A percentile compares a stretch with the other conserved stretches of the same genome.
phyloP scores from a whole-genome alignment of 805 yeast species.

The Candida suzukii region DNA sequence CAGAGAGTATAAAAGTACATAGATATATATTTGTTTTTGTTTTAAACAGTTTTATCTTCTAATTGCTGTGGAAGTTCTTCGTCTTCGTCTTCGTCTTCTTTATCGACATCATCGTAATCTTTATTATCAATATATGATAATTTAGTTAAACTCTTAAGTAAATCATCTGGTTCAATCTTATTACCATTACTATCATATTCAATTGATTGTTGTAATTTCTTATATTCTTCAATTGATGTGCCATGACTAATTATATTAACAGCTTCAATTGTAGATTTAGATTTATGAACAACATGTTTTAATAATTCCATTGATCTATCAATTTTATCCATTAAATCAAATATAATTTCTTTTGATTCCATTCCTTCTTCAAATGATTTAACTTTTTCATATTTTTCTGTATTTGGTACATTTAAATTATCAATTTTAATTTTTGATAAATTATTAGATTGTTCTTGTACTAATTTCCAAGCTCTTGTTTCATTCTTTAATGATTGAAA shows the following conservation, averaged over 20 bases:
- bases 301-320: slow-evolving; percentile 29
- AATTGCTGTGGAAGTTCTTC: slow-evolving; percentile 5
- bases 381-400: slow-evolving; percentile 2
- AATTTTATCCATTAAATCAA: slow-evolving; percentile 5
- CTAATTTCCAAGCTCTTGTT: slow-evolving; percentile 35
- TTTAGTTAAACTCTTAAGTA: slow-evolving; percentile 28
- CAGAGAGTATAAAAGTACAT: too few relatives aligned
- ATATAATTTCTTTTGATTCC: background rate
- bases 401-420: slow-evolving; percentile 8
- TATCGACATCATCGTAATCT: slow-evolving; percentile 8
- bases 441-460: background rate
- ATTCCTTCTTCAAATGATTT: slow-evolving; percentile 7
- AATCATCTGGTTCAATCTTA: slow-evolving; percentile 22
- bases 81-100: slow-evolving; percentile 2
- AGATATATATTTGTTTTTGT: too few relatives aligned
- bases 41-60: background rate
- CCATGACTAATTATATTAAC: slow-evolving; percentile 12
- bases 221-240: slow-evolving; percentile 14
- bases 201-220: slow-evolving; percentile 12
- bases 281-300: slow-evolving; percentile 21
- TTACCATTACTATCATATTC: slow-evolving; percentile 15
- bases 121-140: background rate
- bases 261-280: slow-evolving; percentile 17
- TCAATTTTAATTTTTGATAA: background rate
- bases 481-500: slow-evolving; percentile 38